Conservation (phyloP, 495 filamentous ascomycete genomes). For the Hyaloscypha variabilis region DNA sequence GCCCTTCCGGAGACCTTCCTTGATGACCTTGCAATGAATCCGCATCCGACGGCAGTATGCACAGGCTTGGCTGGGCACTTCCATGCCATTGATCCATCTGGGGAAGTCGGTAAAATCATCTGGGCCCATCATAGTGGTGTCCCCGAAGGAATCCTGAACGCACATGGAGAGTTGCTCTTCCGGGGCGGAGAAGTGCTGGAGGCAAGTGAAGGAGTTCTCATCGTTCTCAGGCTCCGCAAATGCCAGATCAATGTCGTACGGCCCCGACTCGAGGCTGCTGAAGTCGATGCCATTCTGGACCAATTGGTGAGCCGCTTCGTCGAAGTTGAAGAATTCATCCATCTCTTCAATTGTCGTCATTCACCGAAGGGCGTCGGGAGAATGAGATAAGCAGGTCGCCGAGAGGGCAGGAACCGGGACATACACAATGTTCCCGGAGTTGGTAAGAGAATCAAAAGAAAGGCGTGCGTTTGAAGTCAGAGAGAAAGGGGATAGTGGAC, state of each 20-base stretch:
- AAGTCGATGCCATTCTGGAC: conserved; percentile 45
- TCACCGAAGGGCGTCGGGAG: conserved; percentile 25
- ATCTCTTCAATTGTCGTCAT: conserved; percentile 36
- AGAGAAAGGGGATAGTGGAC: not conserved
- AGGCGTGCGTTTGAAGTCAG: conserved; percentile 16
- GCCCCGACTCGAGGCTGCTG: conserved; percentile 36
- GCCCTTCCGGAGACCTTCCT: conserved; percentile 65
- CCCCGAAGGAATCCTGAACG: conserved; percentile 23
- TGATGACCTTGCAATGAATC: conserved; percentile 76
- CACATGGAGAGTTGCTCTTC: conserved; percentile 31
- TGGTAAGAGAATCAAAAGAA: conserved; percentile 12
- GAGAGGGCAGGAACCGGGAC: not conserved
- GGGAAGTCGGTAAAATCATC: conserved; percentile 36
- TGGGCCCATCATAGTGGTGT: conserved; percentile 29
- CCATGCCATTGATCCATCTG: conserved; percentile 45
- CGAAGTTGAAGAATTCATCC: conserved; percentile 58
- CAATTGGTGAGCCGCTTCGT: conserved; percentile 47
- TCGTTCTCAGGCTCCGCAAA: conserved; percentile 37
- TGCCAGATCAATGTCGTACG: conserved; percentile 42
- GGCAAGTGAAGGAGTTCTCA: conserved; percentile 32
- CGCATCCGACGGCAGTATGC: conserved; percentile 69
- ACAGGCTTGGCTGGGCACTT: conserved; percentile 57
- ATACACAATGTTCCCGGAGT: not conserved
- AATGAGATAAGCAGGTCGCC: not conserved
- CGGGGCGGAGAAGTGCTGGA: conserved; percentile 32